These are phyloP conservation scores for Isatis lusitanica DNA, from an alignment of 441 rosid genomes.

Conservation along the genomic window DNA sequence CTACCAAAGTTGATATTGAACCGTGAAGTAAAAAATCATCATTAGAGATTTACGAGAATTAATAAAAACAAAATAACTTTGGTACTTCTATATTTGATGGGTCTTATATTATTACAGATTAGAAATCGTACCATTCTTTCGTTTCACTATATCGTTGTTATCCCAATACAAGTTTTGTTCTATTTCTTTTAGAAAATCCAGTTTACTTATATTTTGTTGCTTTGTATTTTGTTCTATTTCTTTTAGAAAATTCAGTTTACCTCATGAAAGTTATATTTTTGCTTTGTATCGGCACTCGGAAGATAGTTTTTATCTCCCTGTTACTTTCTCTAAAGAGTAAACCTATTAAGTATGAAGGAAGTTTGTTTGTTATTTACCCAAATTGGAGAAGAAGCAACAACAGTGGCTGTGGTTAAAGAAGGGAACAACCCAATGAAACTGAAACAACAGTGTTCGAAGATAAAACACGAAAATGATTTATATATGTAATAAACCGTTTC, in stretches of 20 bases:
- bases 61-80: background rate
- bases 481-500: background rate
- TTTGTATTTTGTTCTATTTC: too few relatives aligned
- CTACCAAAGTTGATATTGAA: conserved; percentile 10
- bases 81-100: background rate
- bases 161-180: too few relatives aligned
- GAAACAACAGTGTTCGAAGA: background rate
- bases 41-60: background rate
- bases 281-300: background rate
- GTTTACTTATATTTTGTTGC: too few relatives aligned
- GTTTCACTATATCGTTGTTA: background rate
- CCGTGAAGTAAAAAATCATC: background rate
- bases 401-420: background rate
- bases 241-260: background rate
- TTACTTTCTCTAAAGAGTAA: background rate
- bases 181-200: too few relatives aligned
- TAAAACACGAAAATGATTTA: background rate
- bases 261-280: background rate
- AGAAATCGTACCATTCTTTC: background rate
- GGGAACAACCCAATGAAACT: background rate
- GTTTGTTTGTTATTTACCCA: background rate
- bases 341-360: background rate
- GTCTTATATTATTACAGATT: background rate
- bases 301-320: too few relatives aligned
- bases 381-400: background rate